phyloP scores from a whole-genome alignment of 2,329 filamentous ascomycete species.

The Chaetomiaceae sp. region DNA sequence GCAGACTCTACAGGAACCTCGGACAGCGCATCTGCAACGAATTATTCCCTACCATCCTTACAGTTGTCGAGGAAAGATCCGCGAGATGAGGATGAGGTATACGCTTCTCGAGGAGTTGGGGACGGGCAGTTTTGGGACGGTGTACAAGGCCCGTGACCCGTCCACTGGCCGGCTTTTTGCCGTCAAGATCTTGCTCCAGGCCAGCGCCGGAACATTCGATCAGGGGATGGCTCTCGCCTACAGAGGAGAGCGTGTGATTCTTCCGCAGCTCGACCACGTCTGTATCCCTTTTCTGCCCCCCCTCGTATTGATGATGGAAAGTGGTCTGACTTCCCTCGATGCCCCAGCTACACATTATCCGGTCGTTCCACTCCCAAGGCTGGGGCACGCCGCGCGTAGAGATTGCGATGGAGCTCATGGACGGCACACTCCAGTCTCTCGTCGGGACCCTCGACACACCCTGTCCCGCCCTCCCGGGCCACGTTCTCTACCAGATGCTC shows the following conservation, averaged over 20 bases:
- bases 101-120: neutral
- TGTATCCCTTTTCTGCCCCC: neutral
- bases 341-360: constrained; percentile 6
- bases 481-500: constrained; percentile 5
- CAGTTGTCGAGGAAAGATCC: too few species aligned
- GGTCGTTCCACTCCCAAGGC: neutral
- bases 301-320: too few species aligned
- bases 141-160: neutral
- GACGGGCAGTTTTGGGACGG: neutral
- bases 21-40: too few species aligned
- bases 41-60: too few species aligned
- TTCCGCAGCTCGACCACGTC: constrained; percentile 5
- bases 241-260: neutral
- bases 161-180: neutral
- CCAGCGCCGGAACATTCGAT: neutral
- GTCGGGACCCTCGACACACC: too few species aligned
- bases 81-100: neutral
- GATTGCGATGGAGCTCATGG: constrained; percentile 7
- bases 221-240: neutral
- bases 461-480: neutral
- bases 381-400: constrained; percentile 1
- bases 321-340: too few species aligned
- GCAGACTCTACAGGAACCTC: neutral
- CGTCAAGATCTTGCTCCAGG: neutral
- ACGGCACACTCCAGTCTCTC: neutral